Conservation (phyloP, 2,329 filamentous ascomycete genomes). For the Aspergillus puulaauensis region DNA sequence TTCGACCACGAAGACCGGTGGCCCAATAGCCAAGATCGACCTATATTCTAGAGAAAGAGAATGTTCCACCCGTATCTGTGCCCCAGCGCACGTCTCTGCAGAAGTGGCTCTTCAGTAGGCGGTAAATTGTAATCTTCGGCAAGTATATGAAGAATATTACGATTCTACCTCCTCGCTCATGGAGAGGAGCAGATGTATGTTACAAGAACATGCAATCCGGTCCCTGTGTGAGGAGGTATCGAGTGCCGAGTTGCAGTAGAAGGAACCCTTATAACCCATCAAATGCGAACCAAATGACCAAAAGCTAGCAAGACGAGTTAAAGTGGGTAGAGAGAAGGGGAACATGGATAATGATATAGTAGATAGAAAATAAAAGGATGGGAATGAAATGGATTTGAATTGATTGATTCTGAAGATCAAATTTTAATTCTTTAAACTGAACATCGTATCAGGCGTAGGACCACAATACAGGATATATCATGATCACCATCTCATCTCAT, state of each 20-base stretch:
- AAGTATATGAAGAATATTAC: conserved; percentile 24
- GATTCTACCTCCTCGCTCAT: conserved; percentile 48
- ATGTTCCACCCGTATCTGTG: conserved; percentile 70
- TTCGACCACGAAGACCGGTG: too few species aligned
- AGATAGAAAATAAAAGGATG: not conserved
- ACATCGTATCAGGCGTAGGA: conserved; percentile 12
- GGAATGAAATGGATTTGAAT: conserved; percentile 8
- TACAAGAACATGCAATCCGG: conserved; percentile 25
- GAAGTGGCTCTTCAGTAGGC: conserved; percentile 65
- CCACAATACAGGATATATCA: not conserved
- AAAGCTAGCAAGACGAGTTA: too few species aligned
- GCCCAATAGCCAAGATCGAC: too few species aligned
- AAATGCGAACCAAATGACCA: not conserved
- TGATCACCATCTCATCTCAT: conserved; percentile 5
- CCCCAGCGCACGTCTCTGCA: conserved; percentile 59
- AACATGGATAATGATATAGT: not conserved
- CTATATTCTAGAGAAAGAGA: not conserved
- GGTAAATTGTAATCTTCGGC: conserved; percentile 37
- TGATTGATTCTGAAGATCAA: not conserved
- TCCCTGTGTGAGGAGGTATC: conserved; percentile 44
- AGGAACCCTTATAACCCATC: conserved; percentile 1
- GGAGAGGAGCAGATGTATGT: conserved; percentile 23
- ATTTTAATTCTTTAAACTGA: conserved; percentile 7
- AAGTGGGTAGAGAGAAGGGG: not conserved
- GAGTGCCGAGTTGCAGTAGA: conserved; percentile 35